phyloP scores from a whole-genome alignment of 164 flowering plant genomes.

The Magnolia sinica region DNA sequence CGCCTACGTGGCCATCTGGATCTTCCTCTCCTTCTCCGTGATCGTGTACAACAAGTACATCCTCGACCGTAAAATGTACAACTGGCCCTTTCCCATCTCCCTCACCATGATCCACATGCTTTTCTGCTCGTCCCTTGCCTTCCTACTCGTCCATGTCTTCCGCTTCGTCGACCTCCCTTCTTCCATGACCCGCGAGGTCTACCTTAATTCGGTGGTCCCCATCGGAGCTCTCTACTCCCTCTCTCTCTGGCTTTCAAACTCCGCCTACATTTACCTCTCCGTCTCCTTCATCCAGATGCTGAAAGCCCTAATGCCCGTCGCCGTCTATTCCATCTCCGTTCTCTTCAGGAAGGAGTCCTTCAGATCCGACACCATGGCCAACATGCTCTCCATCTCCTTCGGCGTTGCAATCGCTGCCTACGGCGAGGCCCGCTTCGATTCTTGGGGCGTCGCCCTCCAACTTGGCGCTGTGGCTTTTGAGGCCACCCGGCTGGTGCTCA shows the following conservation, averaged over 20 bases:
- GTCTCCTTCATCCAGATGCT: slow-evolving; percentile 52
- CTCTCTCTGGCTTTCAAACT: slow-evolving; percentile 44
- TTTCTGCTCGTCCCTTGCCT: slow-evolving; percentile 42
- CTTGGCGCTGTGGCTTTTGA: slow-evolving; percentile 43
- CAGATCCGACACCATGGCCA: slow-evolving; percentile 27
- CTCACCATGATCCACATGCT: slow-evolving; percentile 50
- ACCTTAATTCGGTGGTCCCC: slow-evolving; percentile 39
- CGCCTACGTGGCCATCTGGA: slow-evolving; percentile 43
- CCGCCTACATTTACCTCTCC: slow-evolving; percentile 46
- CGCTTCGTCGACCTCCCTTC: slow-evolving; percentile 34
- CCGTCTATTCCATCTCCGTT: slow-evolving; percentile 43
- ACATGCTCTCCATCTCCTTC: slow-evolving; percentile 41
- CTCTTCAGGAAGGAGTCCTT: slow-evolving; percentile 29
- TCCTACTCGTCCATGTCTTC: slow-evolving; percentile 36
- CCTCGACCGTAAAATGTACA: slow-evolving; percentile 46
- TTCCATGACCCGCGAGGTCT: slow-evolving; percentile 36
- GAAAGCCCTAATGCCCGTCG: slow-evolving; percentile 53
- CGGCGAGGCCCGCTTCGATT: slow-evolving; percentile 43
- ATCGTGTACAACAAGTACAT: slow-evolving; percentile 58
- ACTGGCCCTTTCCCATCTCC: slow-evolving; percentile 47
- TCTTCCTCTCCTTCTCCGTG: slow-evolving; percentile 46
- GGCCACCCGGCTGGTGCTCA: slow-evolving; percentile 43
- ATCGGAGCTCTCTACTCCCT: slow-evolving; percentile 45
- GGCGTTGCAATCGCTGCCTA: slow-evolving; percentile 51
- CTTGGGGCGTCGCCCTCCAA: slow-evolving; percentile 38